Evolutionary conservation across 1,139 yeast genomes (phyloP), one percentile per base, ranked within the genome.

Genomic region (Taphrina wiesneri): DNA sequence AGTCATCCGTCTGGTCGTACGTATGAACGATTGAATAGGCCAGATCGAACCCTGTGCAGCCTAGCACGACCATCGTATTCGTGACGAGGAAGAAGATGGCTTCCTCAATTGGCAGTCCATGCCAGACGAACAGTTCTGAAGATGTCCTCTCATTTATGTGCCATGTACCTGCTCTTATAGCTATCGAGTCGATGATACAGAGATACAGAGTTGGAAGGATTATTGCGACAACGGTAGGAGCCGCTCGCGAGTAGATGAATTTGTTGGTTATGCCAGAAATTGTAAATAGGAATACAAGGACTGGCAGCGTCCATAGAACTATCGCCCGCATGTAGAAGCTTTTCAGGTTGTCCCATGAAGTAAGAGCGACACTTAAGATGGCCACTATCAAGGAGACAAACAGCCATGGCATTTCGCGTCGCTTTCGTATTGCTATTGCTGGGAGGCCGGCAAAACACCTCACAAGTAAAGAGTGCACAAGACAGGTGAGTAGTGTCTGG

Each of bases 131-230:
- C 11, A 28, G 5, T 34, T 49, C 63, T 3, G 51, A 45, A 6
- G 60, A 49, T 13, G 66, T 63, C 7, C 26, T 11, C 26, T 63
- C 66, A 34, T 49, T 56, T 46, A 63, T 63, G 34, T 63, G 62
- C 66, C 66, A 63, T n/a, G 59, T 53, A n/a, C 63, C 63, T 3
- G 62, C 62, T 23, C 66, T 51, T 2, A 63, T 63, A 3, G 66
- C 66, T 25, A 63, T 56, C 5, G 63, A 56, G 34, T 63, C 66
- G 25, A 63, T 46, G 43, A 46, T 23, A 32, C 66, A 63, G 17
- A 63, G 59, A 49, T 56, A 63, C 15, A 63, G 19, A 2, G 66
- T 63, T 15, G 66, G 66, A 7, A 63, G 17, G 15, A 26, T 4
- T 5, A 63, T 30, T 7, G 66, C 25, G 21, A 36, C 34, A 15